Evolutionary conservation across 2,329 filamentous ascomycete species (phyloP).

Genomic region (Ceratocystis albifundus): DNA sequence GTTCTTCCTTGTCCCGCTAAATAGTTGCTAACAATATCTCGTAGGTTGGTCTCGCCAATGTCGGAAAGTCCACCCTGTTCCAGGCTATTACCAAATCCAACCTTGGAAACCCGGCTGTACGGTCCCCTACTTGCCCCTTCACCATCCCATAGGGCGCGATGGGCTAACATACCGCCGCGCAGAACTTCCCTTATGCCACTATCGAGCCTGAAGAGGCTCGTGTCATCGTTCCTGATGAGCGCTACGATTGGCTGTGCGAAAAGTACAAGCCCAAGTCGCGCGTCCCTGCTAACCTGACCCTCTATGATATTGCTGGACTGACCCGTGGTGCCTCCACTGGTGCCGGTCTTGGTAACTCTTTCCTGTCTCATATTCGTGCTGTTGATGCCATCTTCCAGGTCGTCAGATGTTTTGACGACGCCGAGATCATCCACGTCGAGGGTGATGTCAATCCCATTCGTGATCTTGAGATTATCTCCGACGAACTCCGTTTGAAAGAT

Average conservation of each 20-base stretch:
- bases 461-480: slow-evolving; percentile 91
- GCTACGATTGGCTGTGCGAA: slow-evolving; percentile 88
- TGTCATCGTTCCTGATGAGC: slow-evolving; percentile 90
- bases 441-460: slow-evolving; percentile 92
- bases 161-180: slow-evolving; percentile 25
- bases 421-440: slow-evolving; percentile 98
- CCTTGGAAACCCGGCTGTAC: slow-evolving; percentile 90
- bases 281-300: slow-evolving; percentile 94
- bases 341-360: slow-evolving; percentile 92
- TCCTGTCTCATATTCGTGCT: slow-evolving; percentile 96
- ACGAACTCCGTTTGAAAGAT: slow-evolving; percentile 94
- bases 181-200: slow-evolving; percentile 98
- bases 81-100: slow-evolving; percentile 97
- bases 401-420: slow-evolving; percentile 94
- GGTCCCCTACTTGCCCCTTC: slow-evolving; percentile 33
- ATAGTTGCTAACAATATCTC: slow-evolving; percentile 8
- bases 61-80: slow-evolving; percentile 98
- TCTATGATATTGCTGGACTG: slow-evolving; percentile 97
- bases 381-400: slow-evolving; percentile 98
- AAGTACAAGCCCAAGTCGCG: slow-evolving; percentile 97
- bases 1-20: background rate
- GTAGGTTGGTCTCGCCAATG: slow-evolving; percentile 94
- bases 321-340: slow-evolving; percentile 93
- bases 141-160: slow-evolving; percentile 30
- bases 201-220: slow-evolving; percentile 98